A percentile compares a stretch with the other conserved stretches of the same genome.
These are phyloP conservation scores for Ocimum tenuiflorum DNA, from an alignment of 257 asterid species.

Conservation along the genomic window DNA sequence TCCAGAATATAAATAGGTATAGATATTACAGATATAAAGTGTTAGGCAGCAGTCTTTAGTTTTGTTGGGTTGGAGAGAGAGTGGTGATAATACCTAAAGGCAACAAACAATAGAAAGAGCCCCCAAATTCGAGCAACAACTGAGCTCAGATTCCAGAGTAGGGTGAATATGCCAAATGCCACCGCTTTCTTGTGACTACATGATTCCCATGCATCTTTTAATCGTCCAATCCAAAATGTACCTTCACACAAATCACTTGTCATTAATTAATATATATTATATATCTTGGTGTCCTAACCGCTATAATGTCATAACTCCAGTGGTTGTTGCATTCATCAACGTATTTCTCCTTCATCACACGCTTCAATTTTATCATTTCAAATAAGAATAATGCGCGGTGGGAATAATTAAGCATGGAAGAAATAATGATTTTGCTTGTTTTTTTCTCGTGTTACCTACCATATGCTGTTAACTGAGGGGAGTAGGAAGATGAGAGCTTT, in stretches of 20 bases:
- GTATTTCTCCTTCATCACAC: too few species aligned
- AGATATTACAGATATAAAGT: too few species aligned
- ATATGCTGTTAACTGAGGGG: constrained; percentile 50
- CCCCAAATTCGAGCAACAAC: constrained; percentile 67
- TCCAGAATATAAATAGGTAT: too few species aligned
- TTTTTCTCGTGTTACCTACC: constrained; percentile 29
- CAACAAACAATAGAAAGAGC: constrained; percentile 20
- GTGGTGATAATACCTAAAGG: constrained; percentile 9
- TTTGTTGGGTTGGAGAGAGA: neutral
- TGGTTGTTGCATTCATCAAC: too few species aligned
- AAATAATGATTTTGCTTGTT: neutral
- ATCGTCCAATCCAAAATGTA: constrained; percentile 63
- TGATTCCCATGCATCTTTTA: constrained; percentile 69
- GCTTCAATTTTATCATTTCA: too few species aligned
- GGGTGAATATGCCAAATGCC: constrained; percentile 61
- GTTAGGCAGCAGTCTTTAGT: too few species aligned
- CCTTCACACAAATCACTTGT: too few species aligned
- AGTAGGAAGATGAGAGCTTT: constrained; percentile 67
- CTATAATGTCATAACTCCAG: too few species aligned
- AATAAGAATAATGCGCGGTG: too few species aligned
- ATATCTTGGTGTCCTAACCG: too few species aligned
- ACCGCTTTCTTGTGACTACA: constrained; percentile 79
- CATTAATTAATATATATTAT: too few species aligned
- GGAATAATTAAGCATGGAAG: neutral
- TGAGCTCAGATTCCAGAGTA: constrained; percentile 77